Evolutionary conservation across 345 rosid genomes (phyloP).

Genomic region (Hibiscus mutabilis): DNA sequence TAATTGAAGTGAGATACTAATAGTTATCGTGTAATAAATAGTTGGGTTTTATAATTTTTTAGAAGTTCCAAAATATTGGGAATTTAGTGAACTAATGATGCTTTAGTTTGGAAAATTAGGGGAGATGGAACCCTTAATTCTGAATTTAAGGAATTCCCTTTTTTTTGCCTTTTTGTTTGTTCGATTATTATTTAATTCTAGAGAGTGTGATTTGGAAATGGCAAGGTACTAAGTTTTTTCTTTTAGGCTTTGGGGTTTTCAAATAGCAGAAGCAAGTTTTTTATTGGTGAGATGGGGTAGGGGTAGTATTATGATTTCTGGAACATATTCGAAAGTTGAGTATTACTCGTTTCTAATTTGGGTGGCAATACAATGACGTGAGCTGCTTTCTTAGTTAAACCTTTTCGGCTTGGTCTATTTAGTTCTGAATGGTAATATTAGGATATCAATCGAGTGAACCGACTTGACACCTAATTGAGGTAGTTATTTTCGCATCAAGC

Average conservation of each 20-base stretch:
- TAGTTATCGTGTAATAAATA: background rate
- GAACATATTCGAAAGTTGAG: background rate
- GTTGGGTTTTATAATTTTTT: background rate
- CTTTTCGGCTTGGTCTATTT: background rate
- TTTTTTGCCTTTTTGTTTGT: background rate
- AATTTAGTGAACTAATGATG: background rate
- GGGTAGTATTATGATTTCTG: background rate
- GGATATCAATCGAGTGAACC: background rate
- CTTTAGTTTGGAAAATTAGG: background rate
- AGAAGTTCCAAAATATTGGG: no score
- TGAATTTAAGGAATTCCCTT: background rate
- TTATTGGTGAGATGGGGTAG: background rate
- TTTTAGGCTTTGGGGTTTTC: conserved; percentile 6
- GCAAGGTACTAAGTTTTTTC: background rate
- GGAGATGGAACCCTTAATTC: conserved; percentile 1
- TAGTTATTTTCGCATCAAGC: background rate
- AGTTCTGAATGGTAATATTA: background rate
- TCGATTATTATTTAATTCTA: background rate
- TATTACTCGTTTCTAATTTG: background rate
- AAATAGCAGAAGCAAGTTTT: background rate
- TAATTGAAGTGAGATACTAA: background rate
- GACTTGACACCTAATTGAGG: background rate
- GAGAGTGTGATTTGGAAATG: background rate
- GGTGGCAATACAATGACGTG: background rate
- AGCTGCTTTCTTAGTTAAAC: background rate